Evolutionary conservation across 1,139 yeast species (phyloP), one percentile per base, ranked within the genome.

Genomic region (Sugiyamaella grinbergsii): DNA sequence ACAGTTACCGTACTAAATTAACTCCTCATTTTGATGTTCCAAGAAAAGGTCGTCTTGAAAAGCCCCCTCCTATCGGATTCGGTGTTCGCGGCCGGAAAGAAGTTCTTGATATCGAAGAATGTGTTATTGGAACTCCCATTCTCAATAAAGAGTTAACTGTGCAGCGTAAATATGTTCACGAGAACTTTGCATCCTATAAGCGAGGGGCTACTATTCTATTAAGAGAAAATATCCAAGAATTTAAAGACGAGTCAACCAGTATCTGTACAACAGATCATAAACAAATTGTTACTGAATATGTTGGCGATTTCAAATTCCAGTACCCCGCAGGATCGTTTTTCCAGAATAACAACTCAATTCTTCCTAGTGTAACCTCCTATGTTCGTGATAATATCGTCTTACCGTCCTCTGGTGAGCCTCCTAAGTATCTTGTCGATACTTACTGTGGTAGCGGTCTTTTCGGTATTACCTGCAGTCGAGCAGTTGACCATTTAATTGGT

Each of bases 391-490:
- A 88, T 62, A 70, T 89, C 47, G 71, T 71, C 40, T 75, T 82
- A 37, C 72, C 79, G 2, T 50, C 61, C n/a, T 62, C 62, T 53
- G 61, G 64, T 11, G 66, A 67, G 24, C 72, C 71, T 5, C 79
- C 80, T 11, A 76, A 69, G 57, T 90, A 83, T 66, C 73, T 93
- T 50, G 96, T 93, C 23, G 98, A 93, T 68, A 96, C 98, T 0
- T 93, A 93, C 71, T 93, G 98, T 75, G 98, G 98, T 2, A 88
- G 96, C 2, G 98, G 98, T 0, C 73, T 93, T 46, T 93, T 93
- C 68, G 86, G 95, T 53, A 84, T 93, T 50, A 82, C 96, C 5
- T 85, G 96, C 62, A 83, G 95, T 20, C 71, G 78, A 19, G 83
- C 86, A 38, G 95, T 90, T 11, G 83, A 85, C 41, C 78, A 79